Base-by-base conservation (phyloP, 179 eudicot genomes). In the Carnegiea gigantea region DNA sequence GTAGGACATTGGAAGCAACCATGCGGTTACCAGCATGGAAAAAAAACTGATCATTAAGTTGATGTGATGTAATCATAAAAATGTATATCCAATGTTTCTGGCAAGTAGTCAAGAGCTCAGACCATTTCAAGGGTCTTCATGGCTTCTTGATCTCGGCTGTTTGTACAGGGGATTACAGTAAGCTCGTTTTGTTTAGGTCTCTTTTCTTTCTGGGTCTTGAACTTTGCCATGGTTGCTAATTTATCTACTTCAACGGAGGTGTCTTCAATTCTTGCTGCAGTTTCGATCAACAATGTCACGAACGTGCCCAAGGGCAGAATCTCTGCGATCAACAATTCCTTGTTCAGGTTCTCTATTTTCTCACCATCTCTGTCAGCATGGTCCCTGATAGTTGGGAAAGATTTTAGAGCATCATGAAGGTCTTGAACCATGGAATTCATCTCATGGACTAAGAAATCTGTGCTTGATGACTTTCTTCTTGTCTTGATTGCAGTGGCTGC, bases 271-370 rank as follows among this genome's bases (percentile, higher is more conserved):
- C 98, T 90, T 57, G 84, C 85, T 9, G 88, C 89, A 60, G 90
- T 83, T 88, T 94, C 98, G 0, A 90, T 84, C 89, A 96, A 78
- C 84, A 92, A 84, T 20, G 92, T 87, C 13, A 89, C 89, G 21
- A 91, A 18, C 70, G 98, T 89, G 40, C 91, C 93, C 48, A 96
- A 48, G 9, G 97, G 94, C 83, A 96, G 83, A 70, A 92, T 82
- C 70, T 90, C 93, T 76, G 89, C 76, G 65, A 95, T 77, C 23
- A 88, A 81, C 44, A 89, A 70, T 13, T 70, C 80, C 15, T 38
- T 21, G 20, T 44, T 74, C 4, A 38, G 51, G 17, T 76, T 79
- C 76, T 64, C 86, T 59, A 24, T 53, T 15, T 80, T 77, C 51
- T 62, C 88, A n/a, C 54, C 81, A 7, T 81, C 78, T 30, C 13